A percentile compares a stretch with the other conserved stretches of the same genome.
These are phyloP conservation scores for Reutealis trisperma DNA, from an alignment of 345 rosid genomes.

Conservation along the genomic window DNA sequence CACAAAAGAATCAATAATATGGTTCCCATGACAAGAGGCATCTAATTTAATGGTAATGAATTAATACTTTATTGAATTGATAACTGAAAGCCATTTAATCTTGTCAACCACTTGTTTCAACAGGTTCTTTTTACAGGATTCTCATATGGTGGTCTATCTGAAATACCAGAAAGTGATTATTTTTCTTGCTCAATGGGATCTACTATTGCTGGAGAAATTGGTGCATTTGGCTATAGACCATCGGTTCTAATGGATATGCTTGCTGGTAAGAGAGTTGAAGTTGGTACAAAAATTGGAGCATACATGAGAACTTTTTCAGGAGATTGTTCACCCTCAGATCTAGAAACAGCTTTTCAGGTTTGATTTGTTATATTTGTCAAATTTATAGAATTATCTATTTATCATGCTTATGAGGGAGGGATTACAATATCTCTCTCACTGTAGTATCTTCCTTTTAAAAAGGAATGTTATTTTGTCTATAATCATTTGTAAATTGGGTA, in stretches of 20 bases:
- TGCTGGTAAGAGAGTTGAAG: conserved; percentile 97
- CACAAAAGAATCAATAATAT: background rate
- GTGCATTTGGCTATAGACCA: conserved; percentile 87
- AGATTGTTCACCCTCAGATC: conserved; percentile 84
- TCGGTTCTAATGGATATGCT: conserved; percentile 87
- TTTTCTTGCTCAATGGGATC: conserved; percentile 86
- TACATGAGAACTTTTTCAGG: conserved; percentile 84
- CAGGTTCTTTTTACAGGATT: conserved; percentile 92
- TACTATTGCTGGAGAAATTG: conserved; percentile 88
- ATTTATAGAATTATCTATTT: background rate
- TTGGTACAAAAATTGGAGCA: conserved; percentile 68
- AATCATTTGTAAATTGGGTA: background rate
- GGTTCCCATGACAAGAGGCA: background rate
- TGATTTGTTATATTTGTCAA: conserved; percentile 16
- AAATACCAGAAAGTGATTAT: conserved; percentile 76
- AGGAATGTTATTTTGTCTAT: background rate
- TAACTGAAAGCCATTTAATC: background rate
- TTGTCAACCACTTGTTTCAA: conserved; percentile 18
- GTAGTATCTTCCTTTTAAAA: background rate
- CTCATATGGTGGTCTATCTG: conserved; percentile 93
- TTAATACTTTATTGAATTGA: background rate
- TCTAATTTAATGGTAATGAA: background rate
- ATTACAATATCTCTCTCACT: background rate
- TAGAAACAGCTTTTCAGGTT: conserved; percentile 97
- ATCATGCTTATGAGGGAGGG: background rate